Evolutionary conservation across 208 protist species (phyloP), one percentile per base, ranked within the genome.

Genomic region (Leishmania turanica): DNA sequence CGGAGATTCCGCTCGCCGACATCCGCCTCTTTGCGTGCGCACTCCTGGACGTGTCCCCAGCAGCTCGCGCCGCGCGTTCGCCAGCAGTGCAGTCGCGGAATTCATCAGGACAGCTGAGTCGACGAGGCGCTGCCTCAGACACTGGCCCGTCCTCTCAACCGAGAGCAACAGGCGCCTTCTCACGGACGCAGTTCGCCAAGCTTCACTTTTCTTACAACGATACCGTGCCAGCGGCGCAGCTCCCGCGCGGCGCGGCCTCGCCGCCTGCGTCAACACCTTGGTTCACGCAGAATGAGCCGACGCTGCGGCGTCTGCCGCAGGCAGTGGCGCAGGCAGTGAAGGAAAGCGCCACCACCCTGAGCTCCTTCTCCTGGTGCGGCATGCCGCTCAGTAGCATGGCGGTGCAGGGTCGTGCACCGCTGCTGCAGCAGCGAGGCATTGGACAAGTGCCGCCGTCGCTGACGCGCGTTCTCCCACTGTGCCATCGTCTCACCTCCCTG

Each of bases 11-110:
- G 9, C 75, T 87, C 17, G 69, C 65, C 15, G 82, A 83, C 51
- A 86, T 92, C 37, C 80, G 80, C 17, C 79, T 89, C 62, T 92
- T 92, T 71, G 80, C 86, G 24, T 42, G 74, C 24, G 86, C 89
- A 24, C 65, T 92, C 42, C 65, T 75, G 27, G 78, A 79, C 49
- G 75, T 45, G 5, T 27, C 49, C n/a, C 71, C 66, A 24, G 53
- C 47, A 54, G 31, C 51, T 42, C 53, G 68, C 45, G 9, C 47
- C 3, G 58, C 37, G 56, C 75, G 64, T 27, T 45, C 34, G 19
- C 37, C 70, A 49, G 69, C 82, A 51, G 40, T 11, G 45, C 62
- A 0, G 19, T 72, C 62, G n/a, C 56, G 24, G 7, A 27, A 31
- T 34, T 51, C 54, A 5, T 77, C 56, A 34, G 42, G 53, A 37